Base-by-base conservation (phyloP, 805 yeast genomes). In the Cyberlindnera subsufficiens region DNA sequence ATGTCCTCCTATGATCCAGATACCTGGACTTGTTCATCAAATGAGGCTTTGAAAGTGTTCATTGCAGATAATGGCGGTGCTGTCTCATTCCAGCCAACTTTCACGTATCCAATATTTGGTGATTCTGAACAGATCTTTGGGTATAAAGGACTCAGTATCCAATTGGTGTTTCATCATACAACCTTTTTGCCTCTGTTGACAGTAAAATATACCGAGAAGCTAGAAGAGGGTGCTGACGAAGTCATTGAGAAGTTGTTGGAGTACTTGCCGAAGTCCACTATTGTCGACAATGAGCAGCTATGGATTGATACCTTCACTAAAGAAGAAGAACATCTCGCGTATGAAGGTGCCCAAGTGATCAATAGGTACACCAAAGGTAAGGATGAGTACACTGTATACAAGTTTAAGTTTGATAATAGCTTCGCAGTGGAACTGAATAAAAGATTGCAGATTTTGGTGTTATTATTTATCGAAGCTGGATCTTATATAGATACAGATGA, bases 71-170 rank as follows among this genome's bases (percentile, higher is more conserved):
- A 75, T 2, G 64, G 71, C 3, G 80, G 80, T 0, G 74, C 80
- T 3, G 76, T 82, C 17, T 67, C 77, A 3, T 89, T 90, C 66
- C 65, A 72, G 32, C 97, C 98, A 0, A 56, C 67, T 13, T 89
- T 87, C 65, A 91, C 98, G 1, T 93, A 93, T 61, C 96, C 97
- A 3, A 83, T 93, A 10, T 93, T 78, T 69, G 98, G 98, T 6
- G 96, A 89, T 38, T 74, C 88, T 2, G 99, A 93, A 58, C 81
- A 81, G 42, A 80, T 93, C 1, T 87, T 81, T 56, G 99, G 99
- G 3, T 93, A 78, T 60, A 74, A 81, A 50, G 83, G 78, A 52
- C 67, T 90, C 31, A 69, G 69, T 29, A 78, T 93, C 30, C 75
- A 77, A 51, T 59, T 83, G 32, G 78, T 83, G 15, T 86, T 86